Base-by-base conservation (phyloP, 1,284 basidiomycete genomes). In the Irpex sp. region DNA sequence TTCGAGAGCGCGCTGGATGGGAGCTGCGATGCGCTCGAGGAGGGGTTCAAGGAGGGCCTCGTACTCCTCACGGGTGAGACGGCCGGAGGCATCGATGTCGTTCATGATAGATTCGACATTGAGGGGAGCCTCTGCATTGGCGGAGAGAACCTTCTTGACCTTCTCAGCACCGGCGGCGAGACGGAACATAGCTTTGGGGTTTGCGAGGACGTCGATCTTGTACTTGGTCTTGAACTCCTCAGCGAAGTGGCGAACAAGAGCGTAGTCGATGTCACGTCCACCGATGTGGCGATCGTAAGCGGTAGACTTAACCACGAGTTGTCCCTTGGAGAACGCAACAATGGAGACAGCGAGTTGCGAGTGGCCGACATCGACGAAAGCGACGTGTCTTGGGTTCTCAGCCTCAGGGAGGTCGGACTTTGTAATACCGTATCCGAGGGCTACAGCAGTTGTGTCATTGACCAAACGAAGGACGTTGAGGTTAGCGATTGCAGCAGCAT, bases 371-470 rank as follows among this genome's bases (percentile, higher is more conserved):
- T 97, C 96, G 70, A 97, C 87, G 72, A 98, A 97, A 68, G 89
- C 89, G 74, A 98, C 89, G 76, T 97, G 83, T 60, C 90, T 85
- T 2, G 95, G 87, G 68, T 85, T 87, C 68, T 96, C 94, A 55
- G 86, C 75, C 36, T 89, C 86, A 48, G 96, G 96, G 58, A 97
- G 85, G 77, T 97, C 96, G 36, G 91, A 87, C 79, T 98, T 98
- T 71, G 95, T 97, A 83, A 97, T 97, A 72, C 96, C 96, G 79
- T 96, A 97, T 62, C 93, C 94, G 73, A 97, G 90, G 31, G 96
- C 96, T 64, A 91, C 86, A 60, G 95, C 94, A 66, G 96, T 97
- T 65, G 91, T 90, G 77, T 97, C 95, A 81, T 97, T 97, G 82
- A 97, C 94, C 74, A 98, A 85, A 63, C 95, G 92, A 65, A 97